These are phyloP conservation scores for Pythium brachiatum DNA, from an alignment of 352 stramenopile species.

Conservation along the genomic window DNA sequence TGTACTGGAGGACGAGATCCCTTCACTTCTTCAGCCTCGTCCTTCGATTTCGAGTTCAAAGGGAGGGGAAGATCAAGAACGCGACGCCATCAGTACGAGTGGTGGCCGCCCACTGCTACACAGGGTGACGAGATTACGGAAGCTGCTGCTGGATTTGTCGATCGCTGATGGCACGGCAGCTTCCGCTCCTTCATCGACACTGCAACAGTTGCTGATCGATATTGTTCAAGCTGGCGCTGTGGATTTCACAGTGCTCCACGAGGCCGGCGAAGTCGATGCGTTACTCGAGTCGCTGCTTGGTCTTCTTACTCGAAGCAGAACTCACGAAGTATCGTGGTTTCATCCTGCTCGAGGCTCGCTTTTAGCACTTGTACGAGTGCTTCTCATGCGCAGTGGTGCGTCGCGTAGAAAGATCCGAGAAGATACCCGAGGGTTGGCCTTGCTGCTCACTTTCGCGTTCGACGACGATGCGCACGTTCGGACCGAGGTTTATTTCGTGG, in stretches of 20 bases:
- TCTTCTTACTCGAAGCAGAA: neutral
- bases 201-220: conserved; percentile 18
- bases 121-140: neutral
- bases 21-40: neutral
- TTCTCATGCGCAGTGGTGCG: conserved; percentile 38
- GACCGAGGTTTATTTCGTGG: conserved; percentile 56
- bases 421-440: conserved; percentile 2
- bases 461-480: conserved; percentile 37
- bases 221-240: conserved; percentile 10
- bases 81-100: neutral
- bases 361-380: conserved; percentile 28
- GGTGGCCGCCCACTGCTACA: neutral
- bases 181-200: conserved; percentile 5
- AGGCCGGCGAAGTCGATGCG: conserved; percentile 33
- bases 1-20: neutral
- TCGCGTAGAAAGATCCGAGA: conserved; percentile 33
- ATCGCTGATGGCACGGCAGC: neutral
- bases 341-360: conserved; percentile 7
- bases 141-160: conserved; percentile 5
- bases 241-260: conserved; percentile 37
- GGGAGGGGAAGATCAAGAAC: neutral
- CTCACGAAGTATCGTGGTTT: neutral
- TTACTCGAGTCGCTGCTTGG: conserved; percentile 22
- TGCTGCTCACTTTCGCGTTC: conserved; percentile 37
- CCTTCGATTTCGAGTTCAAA: neutral